Evolutionary conservation across 805 yeast genomes (phyloP), one percentile per base, ranked within the genome.

Genomic region (Hanseniaspora guilliermondii): DNA sequence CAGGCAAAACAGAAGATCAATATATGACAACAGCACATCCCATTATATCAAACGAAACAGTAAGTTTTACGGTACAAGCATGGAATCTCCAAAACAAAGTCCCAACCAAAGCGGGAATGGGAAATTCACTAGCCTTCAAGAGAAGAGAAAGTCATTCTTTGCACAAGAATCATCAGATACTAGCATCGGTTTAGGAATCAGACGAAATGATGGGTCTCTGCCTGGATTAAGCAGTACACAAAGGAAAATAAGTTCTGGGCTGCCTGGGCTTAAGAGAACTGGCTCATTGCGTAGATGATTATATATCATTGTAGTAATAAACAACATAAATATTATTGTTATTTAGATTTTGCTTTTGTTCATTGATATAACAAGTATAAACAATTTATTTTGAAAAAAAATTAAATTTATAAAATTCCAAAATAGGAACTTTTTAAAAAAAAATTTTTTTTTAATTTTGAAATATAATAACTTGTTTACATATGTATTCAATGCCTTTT

Each of bases 121-220:
- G 27, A 39, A 39, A 27, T 39, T 22, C 17, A 39, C 25, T 5
- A 14, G 42, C 14, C 16, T 39, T 8, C 42, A 39, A 17, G 39
- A 42, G 4, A 50, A 50, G 38, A 41, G 54, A 25, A 33, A 36
- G 27, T 50, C 54, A 9, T 50, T 50, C 30, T 50, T 42, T 36
- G 47, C 27, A 6, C 47, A 49, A 3, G 30, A 49, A n/a, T 30
- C 33, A 30, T 9, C 2, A n/a, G 27, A 49, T 4, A 16, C 24
- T 22, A 24, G 21, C 14, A n/a, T 22, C 2, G 53, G 47, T 8
- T n/a, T 40, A 14, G 39, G 39, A 8, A 49, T 37, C 24, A 32
- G 33, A 12, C 17, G 33, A 19, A 19, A 6, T 9, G 47, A 44
- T 3, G 17, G 21, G 4, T 17, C 33, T 11, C 21, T 44, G 37